Percentiles rank a stretch among this genome's conserved stretches.
These are phyloP conservation scores for Fusarium abutilonis DNA, from an alignment of 2,329 filamentous ascomycete genomes.

Conservation along the genomic window DNA sequence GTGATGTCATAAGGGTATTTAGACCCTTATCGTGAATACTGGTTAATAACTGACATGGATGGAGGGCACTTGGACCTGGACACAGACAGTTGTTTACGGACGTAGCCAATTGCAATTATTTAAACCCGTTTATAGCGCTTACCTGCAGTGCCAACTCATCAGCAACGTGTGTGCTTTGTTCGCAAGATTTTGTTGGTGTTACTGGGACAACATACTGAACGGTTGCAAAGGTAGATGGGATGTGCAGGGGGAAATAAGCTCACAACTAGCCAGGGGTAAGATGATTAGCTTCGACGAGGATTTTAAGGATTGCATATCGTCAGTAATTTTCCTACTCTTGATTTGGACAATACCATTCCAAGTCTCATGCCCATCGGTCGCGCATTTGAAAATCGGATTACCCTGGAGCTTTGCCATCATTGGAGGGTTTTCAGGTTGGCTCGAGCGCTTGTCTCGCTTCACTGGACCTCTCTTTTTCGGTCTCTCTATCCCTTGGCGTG, in stretches of 20 bases:
- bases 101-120: not conserved
- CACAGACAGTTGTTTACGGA: slow-evolving; percentile 5
- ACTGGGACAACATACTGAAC: slow-evolving; percentile 15
- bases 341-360: slow-evolving; percentile 16
- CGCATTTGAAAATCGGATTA: slow-evolving; percentile 1
- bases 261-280: slow-evolving; percentile 21
- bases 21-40: slow-evolving; percentile 4
- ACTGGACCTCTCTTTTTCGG: slow-evolving; percentile 23
- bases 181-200: slow-evolving; percentile 5
- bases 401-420: slow-evolving; percentile 25
- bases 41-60: slow-evolving; percentile 1
- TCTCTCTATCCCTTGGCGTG: slow-evolving; percentile 29
- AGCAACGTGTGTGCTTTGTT: not conserved
- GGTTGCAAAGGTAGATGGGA: not conserved
- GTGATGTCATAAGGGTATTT: slow-evolving; percentile 11
- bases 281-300: not conserved
- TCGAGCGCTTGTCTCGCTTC: slow-evolving; percentile 29
- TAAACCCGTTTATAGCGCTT: not conserved
- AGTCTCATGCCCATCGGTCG: slow-evolving; percentile 16
- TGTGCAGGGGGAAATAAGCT: slow-evolving; percentile 6
- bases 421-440: not conserved
- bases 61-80: slow-evolving; percentile 7
- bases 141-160: slow-evolving; percentile 1
- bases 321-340: not conserved
- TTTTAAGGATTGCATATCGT: not conserved